Evolutionary conservation across 352 stramenopile genomes (phyloP).

Genomic region (Plasmopara viticola): DNA sequence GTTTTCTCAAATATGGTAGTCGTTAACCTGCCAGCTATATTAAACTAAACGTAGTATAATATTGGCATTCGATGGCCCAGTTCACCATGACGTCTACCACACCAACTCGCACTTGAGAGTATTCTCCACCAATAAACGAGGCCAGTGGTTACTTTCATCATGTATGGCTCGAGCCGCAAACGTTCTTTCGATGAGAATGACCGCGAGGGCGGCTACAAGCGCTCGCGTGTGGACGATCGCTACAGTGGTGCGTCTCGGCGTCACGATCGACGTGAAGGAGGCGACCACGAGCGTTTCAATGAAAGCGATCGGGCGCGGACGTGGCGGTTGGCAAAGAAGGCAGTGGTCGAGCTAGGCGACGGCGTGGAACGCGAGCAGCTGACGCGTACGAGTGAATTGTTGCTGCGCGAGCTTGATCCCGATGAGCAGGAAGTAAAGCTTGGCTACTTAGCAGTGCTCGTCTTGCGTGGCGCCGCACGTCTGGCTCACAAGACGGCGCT

Average conservation of each 20-base stretch:
- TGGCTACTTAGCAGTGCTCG: slow-evolving; percentile 41
- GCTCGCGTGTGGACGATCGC: slow-evolving; percentile 47
- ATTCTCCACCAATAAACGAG: slow-evolving; percentile 1
- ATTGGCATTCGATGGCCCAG: too few relatives aligned
- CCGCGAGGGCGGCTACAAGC: slow-evolving; percentile 47
- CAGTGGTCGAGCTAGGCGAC: slow-evolving; percentile 62
- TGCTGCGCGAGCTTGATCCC: slow-evolving; percentile 47
- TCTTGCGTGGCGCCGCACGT: slow-evolving; percentile 45
- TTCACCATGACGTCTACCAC: not conserved
- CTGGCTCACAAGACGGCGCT: slow-evolving; percentile 68
- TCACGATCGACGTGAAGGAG: slow-evolving; percentile 28
- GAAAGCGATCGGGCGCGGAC: slow-evolving; percentile 64
- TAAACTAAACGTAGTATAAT: too few relatives aligned
- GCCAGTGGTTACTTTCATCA: slow-evolving; percentile 1
- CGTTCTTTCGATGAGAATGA: slow-evolving; percentile 56
- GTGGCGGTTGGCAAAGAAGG: slow-evolving; percentile 73
- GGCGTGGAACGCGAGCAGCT: slow-evolving; percentile 51
- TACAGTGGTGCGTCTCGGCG: slow-evolving; percentile 17
- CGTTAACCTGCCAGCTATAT: too few relatives aligned
- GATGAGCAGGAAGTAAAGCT: slow-evolving; percentile 55
- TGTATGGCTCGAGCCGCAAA: slow-evolving; percentile 43
- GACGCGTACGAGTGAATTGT: slow-evolving; percentile 28
- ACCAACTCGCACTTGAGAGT: slow-evolving; percentile 9
- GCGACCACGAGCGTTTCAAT: slow-evolving; percentile 24
- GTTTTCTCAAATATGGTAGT: too few relatives aligned